Evolutionary conservation across 352 stramenopile genomes (phyloP).

Genomic region (Phytophthora cactorum): DNA sequence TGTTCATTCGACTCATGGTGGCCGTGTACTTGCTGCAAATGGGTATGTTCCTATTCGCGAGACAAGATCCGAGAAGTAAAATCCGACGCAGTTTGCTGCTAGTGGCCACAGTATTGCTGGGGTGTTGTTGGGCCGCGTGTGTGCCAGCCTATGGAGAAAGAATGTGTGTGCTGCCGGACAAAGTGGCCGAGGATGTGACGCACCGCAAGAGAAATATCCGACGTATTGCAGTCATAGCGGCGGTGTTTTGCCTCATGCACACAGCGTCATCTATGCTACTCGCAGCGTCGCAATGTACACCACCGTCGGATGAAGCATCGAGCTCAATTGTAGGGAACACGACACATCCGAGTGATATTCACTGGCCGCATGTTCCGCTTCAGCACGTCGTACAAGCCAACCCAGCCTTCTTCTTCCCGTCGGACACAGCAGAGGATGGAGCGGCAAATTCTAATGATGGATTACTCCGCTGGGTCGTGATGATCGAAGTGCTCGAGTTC

Average conservation of each 20-base stretch:
- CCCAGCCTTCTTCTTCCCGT: constrained; percentile 72
- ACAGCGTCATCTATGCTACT: constrained; percentile 53
- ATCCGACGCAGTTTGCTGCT: constrained; percentile 55
- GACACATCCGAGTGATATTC: constrained; percentile 18
- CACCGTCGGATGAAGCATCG: constrained; percentile 23
- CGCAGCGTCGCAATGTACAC: constrained; percentile 47
- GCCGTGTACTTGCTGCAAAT: constrained; percentile 60
- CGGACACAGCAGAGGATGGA: constrained; percentile 19
- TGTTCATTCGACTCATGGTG: constrained; percentile 65
- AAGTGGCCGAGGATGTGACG: constrained; percentile 55
- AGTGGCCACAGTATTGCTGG: constrained; percentile 51
- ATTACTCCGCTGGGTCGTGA: constrained; percentile 61
- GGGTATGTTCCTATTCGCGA: constrained; percentile 47
- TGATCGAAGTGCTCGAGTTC: constrained; percentile 69
- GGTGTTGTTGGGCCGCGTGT: constrained; percentile 56
- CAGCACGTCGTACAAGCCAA: constrained; percentile 61
- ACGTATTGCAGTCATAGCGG: constrained; percentile 61
- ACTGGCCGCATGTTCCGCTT: constrained; percentile 45
- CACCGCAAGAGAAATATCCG: constrained; percentile 65
- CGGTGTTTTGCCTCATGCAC: constrained; percentile 64
- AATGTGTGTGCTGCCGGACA: constrained; percentile 65
- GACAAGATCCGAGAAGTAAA: constrained; percentile 28
- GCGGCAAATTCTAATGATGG: constrained; percentile 24
- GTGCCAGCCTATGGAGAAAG: constrained; percentile 54
- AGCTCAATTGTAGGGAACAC: constrained; percentile 23